Evolutionary conservation across 176 grass and related monocot genomes (phyloP).

Genomic region (Musa acuminata): DNA sequence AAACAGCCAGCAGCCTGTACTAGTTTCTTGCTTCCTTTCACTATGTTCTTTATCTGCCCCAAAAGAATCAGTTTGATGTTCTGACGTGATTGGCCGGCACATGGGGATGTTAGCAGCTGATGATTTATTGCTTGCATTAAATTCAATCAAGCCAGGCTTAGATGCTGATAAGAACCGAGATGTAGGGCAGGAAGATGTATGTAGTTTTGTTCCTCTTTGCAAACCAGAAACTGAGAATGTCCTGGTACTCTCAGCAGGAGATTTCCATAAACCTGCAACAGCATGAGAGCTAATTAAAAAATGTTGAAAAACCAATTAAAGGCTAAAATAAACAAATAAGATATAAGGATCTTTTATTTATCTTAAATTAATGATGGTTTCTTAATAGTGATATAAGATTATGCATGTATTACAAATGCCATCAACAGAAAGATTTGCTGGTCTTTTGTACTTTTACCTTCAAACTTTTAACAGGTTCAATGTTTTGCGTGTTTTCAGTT

Average conservation of each 20-base stretch:
- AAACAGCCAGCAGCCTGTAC: slow-evolving; percentile 68
- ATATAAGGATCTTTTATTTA: background rate
- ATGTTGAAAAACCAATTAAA: background rate
- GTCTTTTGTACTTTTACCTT: too few species aligned
- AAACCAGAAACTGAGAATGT: slow-evolving; percentile 53
- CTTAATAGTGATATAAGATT: too few species aligned
- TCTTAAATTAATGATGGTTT: too few species aligned
- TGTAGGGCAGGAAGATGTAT: slow-evolving; percentile 28
- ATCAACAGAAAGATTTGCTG: too few species aligned
- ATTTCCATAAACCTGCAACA: slow-evolving; percentile 66
- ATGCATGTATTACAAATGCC: too few species aligned
- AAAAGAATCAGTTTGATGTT: slow-evolving; percentile 30
- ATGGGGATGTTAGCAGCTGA: slow-evolving; percentile 32
- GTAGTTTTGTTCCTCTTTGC: slow-evolving; percentile 29
- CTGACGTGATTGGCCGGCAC: slow-evolving; percentile 36
- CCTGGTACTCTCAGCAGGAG: slow-evolving; percentile 34
- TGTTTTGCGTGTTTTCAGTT: too few species aligned
- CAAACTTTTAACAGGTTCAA: too few species aligned
- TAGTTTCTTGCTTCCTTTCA: slow-evolving; percentile 54
- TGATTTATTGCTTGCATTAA: slow-evolving; percentile 31
- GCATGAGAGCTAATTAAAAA: background rate
- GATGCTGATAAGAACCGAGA: slow-evolving; percentile 35
- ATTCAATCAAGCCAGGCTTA: slow-evolving; percentile 21
- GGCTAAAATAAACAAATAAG: background rate
- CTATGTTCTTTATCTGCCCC: slow-evolving; percentile 25